A percentile compares a stretch with the other conserved stretches of the same genome.
Evolutionary conservation across 768 basidiomycete species (phyloP).

Genomic region (Russula vinacea): DNA sequence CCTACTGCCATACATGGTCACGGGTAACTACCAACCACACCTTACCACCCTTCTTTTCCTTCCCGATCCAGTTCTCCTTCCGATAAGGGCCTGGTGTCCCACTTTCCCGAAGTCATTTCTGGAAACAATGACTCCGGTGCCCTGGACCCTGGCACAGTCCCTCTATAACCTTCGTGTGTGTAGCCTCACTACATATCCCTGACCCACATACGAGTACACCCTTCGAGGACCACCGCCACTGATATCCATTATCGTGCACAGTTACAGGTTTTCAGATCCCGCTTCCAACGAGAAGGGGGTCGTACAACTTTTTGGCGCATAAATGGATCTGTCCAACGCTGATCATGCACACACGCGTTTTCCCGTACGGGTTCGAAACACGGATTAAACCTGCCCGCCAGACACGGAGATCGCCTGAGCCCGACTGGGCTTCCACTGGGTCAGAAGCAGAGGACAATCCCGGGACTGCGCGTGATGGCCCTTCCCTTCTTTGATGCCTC

Average conservation of each 20-base stretch:
- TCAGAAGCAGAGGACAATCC: slow-evolving; percentile 7
- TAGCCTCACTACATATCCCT: not conserved
- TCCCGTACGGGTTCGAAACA: not conserved
- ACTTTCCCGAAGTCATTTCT: slow-evolving; percentile 9
- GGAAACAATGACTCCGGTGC: slow-evolving; percentile 10
- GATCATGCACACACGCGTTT: not conserved
- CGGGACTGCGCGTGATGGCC: not conserved
- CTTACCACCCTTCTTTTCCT: slow-evolving; percentile 17
- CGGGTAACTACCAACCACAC: slow-evolving; percentile 19
- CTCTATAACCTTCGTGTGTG: not conserved
- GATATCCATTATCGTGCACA: slow-evolving; percentile 8
- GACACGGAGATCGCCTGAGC: not conserved
- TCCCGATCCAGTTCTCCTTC: slow-evolving; percentile 14
- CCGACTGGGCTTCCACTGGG: not conserved
- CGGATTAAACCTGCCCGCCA: not conserved
- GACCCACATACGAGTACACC: not conserved
- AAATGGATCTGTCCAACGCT: not conserved
- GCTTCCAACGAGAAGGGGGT: not conserved
- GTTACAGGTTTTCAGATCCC: not conserved
- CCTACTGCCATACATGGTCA: slow-evolving; percentile 24
- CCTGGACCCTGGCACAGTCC: slow-evolving; percentile 21
- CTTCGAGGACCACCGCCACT: not conserved
- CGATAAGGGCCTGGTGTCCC: slow-evolving; percentile 14
- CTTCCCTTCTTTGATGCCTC: not conserved
- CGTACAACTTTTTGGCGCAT: not conserved